Conservation (phyloP, 2,329 filamentous ascomycete genomes). For the Colletotrichum sp. region DNA sequence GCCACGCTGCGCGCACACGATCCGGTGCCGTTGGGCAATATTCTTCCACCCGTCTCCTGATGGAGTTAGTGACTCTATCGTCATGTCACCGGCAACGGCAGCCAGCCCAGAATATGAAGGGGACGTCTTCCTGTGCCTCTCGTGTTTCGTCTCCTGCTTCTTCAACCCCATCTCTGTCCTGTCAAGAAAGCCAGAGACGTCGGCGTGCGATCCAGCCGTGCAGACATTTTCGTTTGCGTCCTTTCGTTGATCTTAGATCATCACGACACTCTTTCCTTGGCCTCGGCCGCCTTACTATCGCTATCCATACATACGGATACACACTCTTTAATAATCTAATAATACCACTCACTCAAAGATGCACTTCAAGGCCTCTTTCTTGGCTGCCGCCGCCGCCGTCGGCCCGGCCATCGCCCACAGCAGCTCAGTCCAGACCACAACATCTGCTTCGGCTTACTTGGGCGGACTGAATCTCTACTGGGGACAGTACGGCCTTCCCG, state of each 20-base stretch:
- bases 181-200: constrained; percentile 20
- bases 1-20: not conserved
- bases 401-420: constrained; percentile 16
- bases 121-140: not conserved
- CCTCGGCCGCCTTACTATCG: constrained; percentile 39
- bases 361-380: constrained; percentile 29
- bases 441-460: not conserved
- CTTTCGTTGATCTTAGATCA: constrained; percentile 39
- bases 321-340: constrained; percentile 19
- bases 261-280: constrained; percentile 35
- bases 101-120: not conserved
- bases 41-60: not conserved
- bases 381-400: constrained; percentile 27
- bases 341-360: not conserved
- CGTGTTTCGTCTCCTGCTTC: not conserved
- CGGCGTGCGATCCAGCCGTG: constrained; percentile 16
- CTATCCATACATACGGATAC: not conserved
- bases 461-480: constrained; percentile 46
- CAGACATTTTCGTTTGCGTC: constrained; percentile 28
- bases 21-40: not conserved
- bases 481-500: constrained; percentile 36
- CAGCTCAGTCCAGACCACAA: not conserved
- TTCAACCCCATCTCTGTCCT: constrained; percentile 2
- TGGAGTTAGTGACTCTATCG: constrained; percentile 2
- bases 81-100: not conserved